phyloP scores from a whole-genome alignment of 352 stramenopile species.

The Elongisporangium senticosum region DNA sequence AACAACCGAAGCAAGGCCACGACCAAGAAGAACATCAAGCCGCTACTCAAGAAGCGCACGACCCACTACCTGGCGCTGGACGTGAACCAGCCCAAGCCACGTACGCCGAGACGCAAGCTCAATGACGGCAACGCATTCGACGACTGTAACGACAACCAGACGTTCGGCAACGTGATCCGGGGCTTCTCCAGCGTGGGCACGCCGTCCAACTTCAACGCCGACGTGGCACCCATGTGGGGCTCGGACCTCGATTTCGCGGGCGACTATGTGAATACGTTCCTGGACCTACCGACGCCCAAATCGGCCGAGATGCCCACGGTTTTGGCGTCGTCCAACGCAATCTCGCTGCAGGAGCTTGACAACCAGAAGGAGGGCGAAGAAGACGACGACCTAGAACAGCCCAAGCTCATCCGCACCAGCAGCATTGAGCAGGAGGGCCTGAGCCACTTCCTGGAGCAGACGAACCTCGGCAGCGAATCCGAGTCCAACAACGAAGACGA shows the following conservation, averaged over 20 bases:
- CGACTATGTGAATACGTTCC: constrained; percentile 60
- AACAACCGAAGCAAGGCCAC: constrained; percentile 1
- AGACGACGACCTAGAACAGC: constrained; percentile 32
- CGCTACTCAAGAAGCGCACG: constrained; percentile 57
- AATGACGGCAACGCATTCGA: constrained; percentile 59
- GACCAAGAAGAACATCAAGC: constrained; percentile 35
- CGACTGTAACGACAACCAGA: constrained; percentile 37
- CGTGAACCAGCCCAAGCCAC: constrained; percentile 50
- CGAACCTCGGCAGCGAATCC: constrained; percentile 25
- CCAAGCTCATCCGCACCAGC: constrained; percentile 53
- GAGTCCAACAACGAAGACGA: not conserved
- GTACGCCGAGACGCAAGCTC: constrained; percentile 58
- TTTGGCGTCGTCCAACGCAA: constrained; percentile 7
- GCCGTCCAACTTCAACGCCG: constrained; percentile 55
- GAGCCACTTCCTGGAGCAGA: constrained; percentile 71
- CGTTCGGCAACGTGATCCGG: constrained; percentile 4
- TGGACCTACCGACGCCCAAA: constrained; percentile 70
- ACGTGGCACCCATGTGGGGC: constrained; percentile 50
- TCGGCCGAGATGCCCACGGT: constrained; percentile 33
- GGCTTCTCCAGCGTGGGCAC: constrained; percentile 59
- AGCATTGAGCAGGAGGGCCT: constrained; percentile 76
- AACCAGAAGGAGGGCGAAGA: not conserved
- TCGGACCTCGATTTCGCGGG: constrained; percentile 51
- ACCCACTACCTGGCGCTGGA: constrained; percentile 51
- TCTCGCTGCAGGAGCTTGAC: not conserved